Evolutionary conservation across 1,284 basidiomycete species (phyloP), one percentile per base, ranked within the genome.

Genomic region (Termitomyces sp.): DNA sequence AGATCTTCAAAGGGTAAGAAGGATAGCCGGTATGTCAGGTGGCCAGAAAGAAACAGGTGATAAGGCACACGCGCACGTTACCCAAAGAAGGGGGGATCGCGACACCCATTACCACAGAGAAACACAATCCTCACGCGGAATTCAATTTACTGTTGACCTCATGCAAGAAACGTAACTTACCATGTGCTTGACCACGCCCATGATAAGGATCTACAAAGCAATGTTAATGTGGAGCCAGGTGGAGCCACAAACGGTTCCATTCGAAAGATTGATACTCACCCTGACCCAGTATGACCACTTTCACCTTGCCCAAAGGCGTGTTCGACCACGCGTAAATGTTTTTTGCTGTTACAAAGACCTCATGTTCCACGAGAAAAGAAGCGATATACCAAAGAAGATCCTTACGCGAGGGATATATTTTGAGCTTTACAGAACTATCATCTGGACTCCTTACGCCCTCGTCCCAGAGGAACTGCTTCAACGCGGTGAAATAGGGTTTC

Each of bases 261-360:
- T 53, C 35, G 45, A 4, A 53, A 14, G 16, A 38, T 39, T 16
- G 34, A 40, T 31, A 55, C 66, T 56, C 40, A 70, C 69, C 69
- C 68, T 90, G 87, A 7, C 90, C 89, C 49, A 92, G 76, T 56
- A 92, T 88, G 38, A 92, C 88, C 19, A 89, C 85, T 62, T 81
- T 86, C 58, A 92, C 82, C 58, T 81, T 80, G 9, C 86, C 86
- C 13, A 92, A 71, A 8, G 88, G 87, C 19, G 88, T 90, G 56
- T 84, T 81, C 11, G 86, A 88, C 89, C 90, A 92, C 10, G 87
- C 72, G 65, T 92, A 92, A 55, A 92, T 88, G 60, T 91, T 79
- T 55, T 72, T 72, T 40, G 85, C 87, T 87, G 60, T 38, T 54
- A 24, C 31, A 53, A 34, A 44, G 8, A 18, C 39, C 38, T 48